Evolutionary conservation across 176 grass and related monocot species (phyloP).

Genomic region (Otatea glauca): DNA sequence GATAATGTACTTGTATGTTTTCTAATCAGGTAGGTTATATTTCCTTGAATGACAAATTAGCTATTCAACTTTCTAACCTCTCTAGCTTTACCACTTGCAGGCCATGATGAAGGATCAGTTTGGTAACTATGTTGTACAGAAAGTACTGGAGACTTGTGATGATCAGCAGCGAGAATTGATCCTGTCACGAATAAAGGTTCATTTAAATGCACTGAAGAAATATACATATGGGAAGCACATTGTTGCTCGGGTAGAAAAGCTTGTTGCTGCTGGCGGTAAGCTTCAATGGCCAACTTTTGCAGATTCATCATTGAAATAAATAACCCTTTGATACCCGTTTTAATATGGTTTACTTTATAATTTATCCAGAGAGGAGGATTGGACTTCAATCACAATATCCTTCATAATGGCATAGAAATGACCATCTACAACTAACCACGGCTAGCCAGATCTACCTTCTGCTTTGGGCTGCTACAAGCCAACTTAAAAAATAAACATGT

Average conservation of each 20-base stretch:
- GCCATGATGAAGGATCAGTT: conserved; percentile 94
- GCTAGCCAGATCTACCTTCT: conserved; percentile 60
- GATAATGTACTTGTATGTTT: background rate
- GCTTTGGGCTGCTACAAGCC: conserved; percentile 68
- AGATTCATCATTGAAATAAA: conserved; percentile 32
- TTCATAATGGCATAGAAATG: conserved; percentile 67
- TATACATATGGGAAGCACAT: conserved; percentile 91
- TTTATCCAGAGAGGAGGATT: conserved; percentile 81
- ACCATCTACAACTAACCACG: conserved; percentile 95
- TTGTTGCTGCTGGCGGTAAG: conserved; percentile 76
- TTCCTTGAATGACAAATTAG: background rate
- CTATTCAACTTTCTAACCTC: background rate
- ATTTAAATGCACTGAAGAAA: conserved; percentile 84
- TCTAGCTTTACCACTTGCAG: conserved; percentile 34
- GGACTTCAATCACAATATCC: conserved; percentile 67
- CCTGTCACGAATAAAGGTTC: conserved; percentile 73
- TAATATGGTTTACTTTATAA: conserved; percentile 6
- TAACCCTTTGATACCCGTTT: background rate
- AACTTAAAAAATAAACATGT: conserved; percentile 74
- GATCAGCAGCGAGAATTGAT: conserved; percentile 84
- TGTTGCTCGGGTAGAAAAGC: conserved; percentile 84
- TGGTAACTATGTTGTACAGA: conserved; percentile 89
- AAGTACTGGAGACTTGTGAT: conserved; percentile 81
- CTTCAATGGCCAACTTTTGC: background rate
- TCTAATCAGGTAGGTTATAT: background rate